Percentiles rank a stretch among this genome's conserved stretches.
Evolutionary conservation across 257 asterid genomes (phyloP).

Genomic region (Solanum ahanhuiri): DNA sequence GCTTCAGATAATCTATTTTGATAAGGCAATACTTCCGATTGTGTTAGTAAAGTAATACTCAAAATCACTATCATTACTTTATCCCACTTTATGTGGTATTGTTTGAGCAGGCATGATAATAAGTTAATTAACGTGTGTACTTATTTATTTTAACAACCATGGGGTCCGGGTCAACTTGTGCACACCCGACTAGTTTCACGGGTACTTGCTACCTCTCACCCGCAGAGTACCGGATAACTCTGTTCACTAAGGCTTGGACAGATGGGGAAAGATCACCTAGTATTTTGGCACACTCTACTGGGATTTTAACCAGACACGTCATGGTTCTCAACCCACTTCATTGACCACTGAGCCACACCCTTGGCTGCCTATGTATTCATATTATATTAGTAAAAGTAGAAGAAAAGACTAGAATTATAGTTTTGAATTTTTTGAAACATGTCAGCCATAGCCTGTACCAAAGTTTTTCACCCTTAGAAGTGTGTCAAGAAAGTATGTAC

Average conservation of each 20-base stretch:
- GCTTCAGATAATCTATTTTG: background rate
- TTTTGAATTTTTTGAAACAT: background rate
- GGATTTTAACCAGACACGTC: background rate
- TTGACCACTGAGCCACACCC: background rate
- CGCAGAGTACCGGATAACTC: background rate
- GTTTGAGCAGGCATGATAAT: background rate
- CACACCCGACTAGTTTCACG: background rate
- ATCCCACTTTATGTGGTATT: background rate
- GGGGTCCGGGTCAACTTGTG: background rate
- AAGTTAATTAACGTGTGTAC: background rate
- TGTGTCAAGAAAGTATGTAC: background rate
- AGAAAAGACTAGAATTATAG: background rate
- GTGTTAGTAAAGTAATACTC: background rate
- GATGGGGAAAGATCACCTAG: background rate
- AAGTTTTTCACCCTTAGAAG: background rate
- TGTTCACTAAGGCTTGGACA: background rate
- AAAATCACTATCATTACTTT: background rate
- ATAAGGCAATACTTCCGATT: background rate
- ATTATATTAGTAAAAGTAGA: background rate
- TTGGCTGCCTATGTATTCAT: background rate
- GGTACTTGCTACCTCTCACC: background rate
- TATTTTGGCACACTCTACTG: background rate
- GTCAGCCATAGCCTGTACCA: background rate
- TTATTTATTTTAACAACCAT: background rate
- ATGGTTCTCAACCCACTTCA: background rate